Evolutionary conservation across 371 early-diverging fungal species (phyloP).

Genomic region (Haplosporangium sp.): DNA sequence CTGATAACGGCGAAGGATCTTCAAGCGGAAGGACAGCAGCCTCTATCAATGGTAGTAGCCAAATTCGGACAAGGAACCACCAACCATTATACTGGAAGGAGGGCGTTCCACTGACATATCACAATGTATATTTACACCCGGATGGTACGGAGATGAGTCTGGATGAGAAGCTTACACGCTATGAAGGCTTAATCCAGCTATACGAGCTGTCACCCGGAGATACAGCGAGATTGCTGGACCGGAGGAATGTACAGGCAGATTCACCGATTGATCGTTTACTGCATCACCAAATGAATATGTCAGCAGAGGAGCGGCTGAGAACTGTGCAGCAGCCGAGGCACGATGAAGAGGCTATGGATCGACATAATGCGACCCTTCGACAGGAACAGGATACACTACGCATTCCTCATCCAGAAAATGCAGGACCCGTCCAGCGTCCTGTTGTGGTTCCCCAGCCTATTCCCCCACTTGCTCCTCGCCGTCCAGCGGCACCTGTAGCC

Average conservation of each 20-base stretch:
- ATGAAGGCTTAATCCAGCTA: constrained; percentile 9
- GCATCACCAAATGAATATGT: constrained; percentile 5
- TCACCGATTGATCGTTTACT: not conserved
- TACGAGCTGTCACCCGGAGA: constrained; percentile 22
- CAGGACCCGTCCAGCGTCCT: not conserved
- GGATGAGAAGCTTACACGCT: constrained; percentile 24
- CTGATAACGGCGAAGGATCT: constrained; percentile 32
- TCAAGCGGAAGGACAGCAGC: constrained; percentile 10
- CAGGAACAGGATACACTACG: not conserved
- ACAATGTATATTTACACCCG: constrained; percentile 28
- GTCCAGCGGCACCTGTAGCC: constrained; percentile 13
- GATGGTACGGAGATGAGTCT: constrained; percentile 29
- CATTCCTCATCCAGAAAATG: not conserved
- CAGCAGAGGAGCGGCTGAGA: constrained; percentile 8
- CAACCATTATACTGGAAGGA: constrained; percentile 27
- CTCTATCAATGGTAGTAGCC: constrained; percentile 1
- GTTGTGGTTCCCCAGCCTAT: not conserved
- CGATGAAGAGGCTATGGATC: constrained; percentile 4
- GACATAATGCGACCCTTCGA: constrained; percentile 3
- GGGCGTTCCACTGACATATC: constrained; percentile 28
- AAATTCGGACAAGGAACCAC: constrained; percentile 14
- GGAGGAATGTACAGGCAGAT: constrained; percentile 16
- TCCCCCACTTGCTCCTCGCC: not conserved
- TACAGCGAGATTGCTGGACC: constrained; percentile 8
- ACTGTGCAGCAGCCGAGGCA: constrained; percentile 9